These are phyloP conservation scores for Monilinia vaccinii-corymbosi DNA, from an alignment of 2,329 filamentous ascomycete species.

Conservation along the genomic window DNA sequence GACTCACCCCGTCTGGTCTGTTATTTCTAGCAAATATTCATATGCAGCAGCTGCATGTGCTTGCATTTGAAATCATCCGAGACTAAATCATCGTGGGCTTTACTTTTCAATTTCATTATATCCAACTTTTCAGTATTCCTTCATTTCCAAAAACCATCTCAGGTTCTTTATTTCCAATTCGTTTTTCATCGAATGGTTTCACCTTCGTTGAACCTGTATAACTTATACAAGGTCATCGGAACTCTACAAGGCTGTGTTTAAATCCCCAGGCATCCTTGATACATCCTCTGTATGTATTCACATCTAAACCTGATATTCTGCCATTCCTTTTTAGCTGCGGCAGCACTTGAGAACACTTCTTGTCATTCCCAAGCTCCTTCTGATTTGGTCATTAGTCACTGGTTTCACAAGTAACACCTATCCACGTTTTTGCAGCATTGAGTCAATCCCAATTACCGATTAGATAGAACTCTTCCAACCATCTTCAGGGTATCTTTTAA, in stretches of 20 bases:
- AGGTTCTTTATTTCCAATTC: background rate
- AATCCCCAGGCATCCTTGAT: background rate
- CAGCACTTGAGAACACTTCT: background rate
- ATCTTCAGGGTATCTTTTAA: background rate
- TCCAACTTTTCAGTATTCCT: background rate
- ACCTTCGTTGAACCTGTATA: background rate
- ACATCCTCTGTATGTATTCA: constrained; percentile 5
- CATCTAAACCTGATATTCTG: background rate
- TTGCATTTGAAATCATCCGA: background rate
- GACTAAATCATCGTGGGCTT: background rate
- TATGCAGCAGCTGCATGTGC: background rate
- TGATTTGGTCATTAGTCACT: background rate
- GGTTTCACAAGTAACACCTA: background rate
- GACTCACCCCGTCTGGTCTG: background rate
- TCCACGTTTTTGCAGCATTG: background rate
- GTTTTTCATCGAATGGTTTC: background rate
- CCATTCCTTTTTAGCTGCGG: background rate
- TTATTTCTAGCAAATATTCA: background rate
- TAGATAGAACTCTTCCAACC: background rate
- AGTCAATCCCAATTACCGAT: background rate
- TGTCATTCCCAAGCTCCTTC: background rate
- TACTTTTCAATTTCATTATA: background rate
- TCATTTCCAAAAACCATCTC: background rate
- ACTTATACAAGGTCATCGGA: background rate
- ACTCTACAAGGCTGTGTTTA: background rate